Percentiles rank a stretch among this genome's conserved stretches.
Conservation (phyloP, 1,284 basidiomycete genomes). For the Pseudozyma hubeiensis region DNA sequence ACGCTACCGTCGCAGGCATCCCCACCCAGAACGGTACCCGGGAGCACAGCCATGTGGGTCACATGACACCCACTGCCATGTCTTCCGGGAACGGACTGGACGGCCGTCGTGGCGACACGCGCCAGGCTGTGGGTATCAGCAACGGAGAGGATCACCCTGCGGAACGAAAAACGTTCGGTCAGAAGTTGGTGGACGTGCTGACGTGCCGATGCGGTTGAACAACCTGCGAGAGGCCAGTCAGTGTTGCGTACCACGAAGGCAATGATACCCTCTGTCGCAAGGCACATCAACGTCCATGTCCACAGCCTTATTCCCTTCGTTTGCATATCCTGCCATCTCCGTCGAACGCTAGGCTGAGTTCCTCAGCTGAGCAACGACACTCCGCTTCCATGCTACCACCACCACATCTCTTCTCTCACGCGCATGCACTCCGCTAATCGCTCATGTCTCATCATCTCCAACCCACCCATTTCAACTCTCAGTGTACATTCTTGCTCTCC, state of each 20-base stretch:
- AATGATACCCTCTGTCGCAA: conserved; percentile 16
- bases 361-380: too few relatives aligned
- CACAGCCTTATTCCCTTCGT: too few relatives aligned
- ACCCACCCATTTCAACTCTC: too few relatives aligned
- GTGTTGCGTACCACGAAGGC: conserved; percentile 5
- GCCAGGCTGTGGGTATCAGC: conserved; percentile 55
- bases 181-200: conserved; percentile 67
- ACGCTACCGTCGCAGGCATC: conserved; percentile 55
- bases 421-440: too few relatives aligned
- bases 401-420: too few relatives aligned
- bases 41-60: conserved; percentile 52
- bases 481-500: too few relatives aligned
- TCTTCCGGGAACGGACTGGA: conserved; percentile 47
- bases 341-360: too few relatives aligned
- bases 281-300: too few relatives aligned
- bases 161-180: conserved; percentile 62
- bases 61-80: conserved; percentile 49
- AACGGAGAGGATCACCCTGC: conserved; percentile 61
- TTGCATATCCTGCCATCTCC: too few relatives aligned
- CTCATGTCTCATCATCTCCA: too few relatives aligned
- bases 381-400: too few relatives aligned
- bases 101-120: conserved; percentile 43
- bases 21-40: conserved; percentile 39
- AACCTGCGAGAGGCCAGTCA: conserved; percentile 1
- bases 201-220: conserved; percentile 68